phyloP scores from a whole-genome alignment of 306 rosid species.

The Adenanthera pavonina region DNA sequence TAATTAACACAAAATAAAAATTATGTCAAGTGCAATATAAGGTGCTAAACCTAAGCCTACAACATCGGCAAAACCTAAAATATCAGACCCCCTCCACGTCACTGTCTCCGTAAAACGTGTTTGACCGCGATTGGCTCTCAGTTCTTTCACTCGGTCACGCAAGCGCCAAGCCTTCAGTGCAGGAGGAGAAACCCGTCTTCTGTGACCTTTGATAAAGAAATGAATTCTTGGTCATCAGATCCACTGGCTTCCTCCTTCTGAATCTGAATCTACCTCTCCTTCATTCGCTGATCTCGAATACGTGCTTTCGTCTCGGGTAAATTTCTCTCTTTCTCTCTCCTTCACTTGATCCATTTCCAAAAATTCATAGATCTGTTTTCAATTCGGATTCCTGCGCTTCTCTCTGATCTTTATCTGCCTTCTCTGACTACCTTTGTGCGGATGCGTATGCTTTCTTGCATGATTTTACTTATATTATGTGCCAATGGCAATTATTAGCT shows the following conservation, averaged over 20 bases:
- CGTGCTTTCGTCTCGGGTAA: slow-evolving; percentile 25
- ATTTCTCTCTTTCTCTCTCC: not conserved
- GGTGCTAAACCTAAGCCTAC: too few relatives aligned
- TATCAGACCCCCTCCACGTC: slow-evolving; percentile 31
- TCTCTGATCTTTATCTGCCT: not conserved
- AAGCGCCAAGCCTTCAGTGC: not conserved
- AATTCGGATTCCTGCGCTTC: not conserved
- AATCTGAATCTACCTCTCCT: not conserved
- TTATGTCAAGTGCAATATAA: too few relatives aligned
- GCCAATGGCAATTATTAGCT: not conserved
- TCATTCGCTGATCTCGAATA: not conserved
- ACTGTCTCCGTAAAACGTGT: not conserved
- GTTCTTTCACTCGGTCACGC: not conserved
- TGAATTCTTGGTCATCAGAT: not conserved
- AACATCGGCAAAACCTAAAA: not conserved
- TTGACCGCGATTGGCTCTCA: not conserved
- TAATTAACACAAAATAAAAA: too few relatives aligned
- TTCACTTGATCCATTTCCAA: not conserved
- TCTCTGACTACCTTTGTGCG: not conserved
- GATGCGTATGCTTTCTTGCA: not conserved
- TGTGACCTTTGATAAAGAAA: not conserved
- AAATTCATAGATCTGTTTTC: slow-evolving; percentile 22
- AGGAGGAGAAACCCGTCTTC: not conserved
- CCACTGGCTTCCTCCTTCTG: not conserved
- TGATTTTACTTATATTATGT: not conserved